phyloP scores from a whole-genome alignment of 2,329 filamentous ascomycete genomes.

The Diaporthe vaccinii region DNA sequence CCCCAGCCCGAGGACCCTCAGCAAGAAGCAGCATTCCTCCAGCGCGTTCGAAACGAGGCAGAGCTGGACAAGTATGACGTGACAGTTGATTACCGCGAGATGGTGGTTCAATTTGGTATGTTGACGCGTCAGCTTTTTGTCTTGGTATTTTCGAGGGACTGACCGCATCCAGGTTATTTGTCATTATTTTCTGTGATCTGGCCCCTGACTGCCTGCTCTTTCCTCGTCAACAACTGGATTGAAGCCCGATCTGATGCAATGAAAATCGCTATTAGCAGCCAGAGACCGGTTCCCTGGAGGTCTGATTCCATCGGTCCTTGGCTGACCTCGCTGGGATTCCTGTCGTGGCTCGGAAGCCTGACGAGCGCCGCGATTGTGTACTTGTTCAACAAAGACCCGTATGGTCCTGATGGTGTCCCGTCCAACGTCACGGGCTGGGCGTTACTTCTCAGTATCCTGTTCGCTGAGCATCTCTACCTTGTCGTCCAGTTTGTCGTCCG shows the following conservation, averaged over 20 bases:
- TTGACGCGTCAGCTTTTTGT: conserved; percentile 34
- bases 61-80: conserved; percentile 90
- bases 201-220: conserved; percentile 91
- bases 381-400: conserved; percentile 81
- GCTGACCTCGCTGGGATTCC: conserved; percentile 85
- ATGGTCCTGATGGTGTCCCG: conserved; percentile 75
- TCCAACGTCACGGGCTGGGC: conserved; percentile 83
- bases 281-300: conserved; percentile 89
- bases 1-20: conserved; percentile 72
- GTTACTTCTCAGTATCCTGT: conserved; percentile 83
- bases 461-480: conserved; percentile 93
- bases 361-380: conserved; percentile 91
- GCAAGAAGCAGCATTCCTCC: conserved; percentile 85
- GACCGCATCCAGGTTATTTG: conserved; percentile 75
- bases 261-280: conserved; percentile 92
- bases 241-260: conserved; percentile 93
- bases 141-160: conserved; percentile 33
- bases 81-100: conserved; percentile 90
- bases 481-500: conserved; percentile 79
- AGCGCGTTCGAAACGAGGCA: conserved; percentile 85
- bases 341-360: conserved; percentile 94
- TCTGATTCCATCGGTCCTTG: conserved; percentile 96
- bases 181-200: conserved; percentile 93
- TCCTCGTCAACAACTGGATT: conserved; percentile 96
- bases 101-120: conserved; percentile 84